These are phyloP conservation scores for Parathielavia hyrcaniae DNA, from an alignment of 495 filamentous ascomycete genomes.

Conservation along the genomic window DNA sequence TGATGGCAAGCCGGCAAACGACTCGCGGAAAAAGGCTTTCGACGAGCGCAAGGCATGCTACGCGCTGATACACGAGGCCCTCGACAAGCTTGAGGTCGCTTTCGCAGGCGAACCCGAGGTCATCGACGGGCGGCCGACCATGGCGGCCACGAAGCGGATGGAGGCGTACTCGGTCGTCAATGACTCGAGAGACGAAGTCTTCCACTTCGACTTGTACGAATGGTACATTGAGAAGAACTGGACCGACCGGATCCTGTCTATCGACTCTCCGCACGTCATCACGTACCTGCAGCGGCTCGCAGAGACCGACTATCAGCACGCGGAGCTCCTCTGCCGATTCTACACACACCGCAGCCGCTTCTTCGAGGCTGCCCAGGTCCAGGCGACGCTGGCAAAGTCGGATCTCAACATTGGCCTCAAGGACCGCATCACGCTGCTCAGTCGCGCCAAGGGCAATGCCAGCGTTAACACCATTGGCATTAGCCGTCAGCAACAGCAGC, in stretches of 20 bases:
- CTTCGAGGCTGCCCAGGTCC: slow-evolving; percentile 79
- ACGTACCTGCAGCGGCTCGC: slow-evolving; percentile 77
- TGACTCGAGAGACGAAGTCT: slow-evolving; percentile 79
- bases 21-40: slow-evolving; percentile 61
- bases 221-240: slow-evolving; percentile 86
- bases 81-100: slow-evolving; percentile 66
- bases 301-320: slow-evolving; percentile 59
- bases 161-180: slow-evolving; percentile 88
- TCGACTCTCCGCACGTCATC: slow-evolving; percentile 75
- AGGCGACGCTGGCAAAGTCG: slow-evolving; percentile 75
- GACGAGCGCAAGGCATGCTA: slow-evolving; percentile 73
- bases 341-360: slow-evolving; percentile 71
- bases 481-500: slow-evolving; percentile 65
- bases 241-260: slow-evolving; percentile 74
- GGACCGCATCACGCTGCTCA: slow-evolving; percentile 80
- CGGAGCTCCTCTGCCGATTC: slow-evolving; percentile 89
- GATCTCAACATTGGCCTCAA: slow-evolving; percentile 67
- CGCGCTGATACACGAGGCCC: slow-evolving; percentile 67
- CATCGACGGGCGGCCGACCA: slow-evolving; percentile 69
- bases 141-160: slow-evolving; percentile 65
- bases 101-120: slow-evolving; percentile 58
- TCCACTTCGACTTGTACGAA: slow-evolving; percentile 90
- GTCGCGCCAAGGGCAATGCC: slow-evolving; percentile 79
- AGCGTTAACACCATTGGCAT: slow-evolving; percentile 66
- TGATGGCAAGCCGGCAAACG: slow-evolving; percentile 51